phyloP scores from a whole-genome alignment of 208 protist genomes.

The Acanthamoeba culbertsoni region DNA sequence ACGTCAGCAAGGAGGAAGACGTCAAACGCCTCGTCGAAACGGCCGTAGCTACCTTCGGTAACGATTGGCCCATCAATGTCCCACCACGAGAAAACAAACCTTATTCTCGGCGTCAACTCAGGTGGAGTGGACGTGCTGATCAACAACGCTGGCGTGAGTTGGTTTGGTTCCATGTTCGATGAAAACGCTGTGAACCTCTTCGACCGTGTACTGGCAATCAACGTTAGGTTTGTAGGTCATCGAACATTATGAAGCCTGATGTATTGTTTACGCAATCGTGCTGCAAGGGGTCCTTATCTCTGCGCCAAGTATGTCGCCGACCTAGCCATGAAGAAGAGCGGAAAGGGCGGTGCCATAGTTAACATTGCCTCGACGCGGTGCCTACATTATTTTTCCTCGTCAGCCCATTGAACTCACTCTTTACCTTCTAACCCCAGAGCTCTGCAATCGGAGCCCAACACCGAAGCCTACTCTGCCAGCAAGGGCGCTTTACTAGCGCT shows the following conservation, averaged over 20 bases:
- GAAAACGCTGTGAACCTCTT: neutral
- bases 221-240: neutral
- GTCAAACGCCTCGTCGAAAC: conserved; percentile 1
- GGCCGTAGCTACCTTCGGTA: neutral
- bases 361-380: conserved; percentile 41
- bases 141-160: conserved; percentile 45
- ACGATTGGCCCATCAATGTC: neutral
- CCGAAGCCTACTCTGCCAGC: conserved; percentile 40
- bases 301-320: neutral
- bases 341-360: conserved; percentile 26
- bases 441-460: conserved; percentile 13
- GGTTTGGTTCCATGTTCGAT: conserved; percentile 5
- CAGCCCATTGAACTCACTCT: neutral
- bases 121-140: conserved; percentile 35
- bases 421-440: neutral
- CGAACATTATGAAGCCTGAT: neutral
- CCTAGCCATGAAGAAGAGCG: conserved; percentile 18
- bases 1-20: conserved; percentile 34
- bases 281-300: neutral
- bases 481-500: conserved; percentile 5
- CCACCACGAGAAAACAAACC: neutral
- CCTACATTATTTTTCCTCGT: neutral
- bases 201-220: conserved; percentile 18
- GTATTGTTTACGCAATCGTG: neutral
- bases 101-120: neutral